Percentiles rank a stretch among this genome's conserved stretches.
phyloP scores from a whole-genome alignment of 441 rosid species.

The Erysimum cheiri region DNA sequence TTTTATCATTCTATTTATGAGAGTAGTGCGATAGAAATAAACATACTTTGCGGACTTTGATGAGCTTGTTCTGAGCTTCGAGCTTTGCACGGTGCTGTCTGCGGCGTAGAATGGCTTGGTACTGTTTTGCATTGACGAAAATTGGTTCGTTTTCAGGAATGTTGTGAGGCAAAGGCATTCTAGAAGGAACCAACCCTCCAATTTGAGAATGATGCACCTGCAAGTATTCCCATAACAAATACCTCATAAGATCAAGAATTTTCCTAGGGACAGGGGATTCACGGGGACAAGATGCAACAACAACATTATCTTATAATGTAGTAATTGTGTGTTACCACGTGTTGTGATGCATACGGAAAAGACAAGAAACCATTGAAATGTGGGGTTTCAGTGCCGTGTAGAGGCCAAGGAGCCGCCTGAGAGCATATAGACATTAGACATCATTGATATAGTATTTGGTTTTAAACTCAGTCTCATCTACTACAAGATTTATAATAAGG shows the following conservation, averaged over 20 bases:
- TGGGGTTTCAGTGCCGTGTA: slow-evolving; percentile 51
- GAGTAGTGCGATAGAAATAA: not conserved
- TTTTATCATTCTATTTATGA: not conserved
- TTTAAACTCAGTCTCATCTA: not conserved
- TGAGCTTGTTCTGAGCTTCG: slow-evolving; percentile 69
- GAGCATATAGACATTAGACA: not conserved
- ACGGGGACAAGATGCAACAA: not conserved
- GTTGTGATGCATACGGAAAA: slow-evolving; percentile 51
- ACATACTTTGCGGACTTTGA: slow-evolving; percentile 67
- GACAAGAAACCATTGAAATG: slow-evolving; percentile 50
- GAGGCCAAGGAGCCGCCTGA: slow-evolving; percentile 53
- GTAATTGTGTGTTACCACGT: slow-evolving; percentile 43
- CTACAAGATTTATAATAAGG: not conserved
- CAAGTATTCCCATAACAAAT: slow-evolving; percentile 1
- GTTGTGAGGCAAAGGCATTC: slow-evolving; percentile 67
- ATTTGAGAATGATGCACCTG: slow-evolving; percentile 58
- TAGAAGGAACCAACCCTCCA: slow-evolving; percentile 54
- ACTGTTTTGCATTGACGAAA: slow-evolving; percentile 78
- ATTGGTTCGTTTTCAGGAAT: slow-evolving; percentile 58
- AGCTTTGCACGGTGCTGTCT: slow-evolving; percentile 75
- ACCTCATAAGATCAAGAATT: not conserved
- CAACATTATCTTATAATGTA: not conserved
- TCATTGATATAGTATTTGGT: not conserved
- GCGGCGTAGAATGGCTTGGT: slow-evolving; percentile 71
- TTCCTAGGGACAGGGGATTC: not conserved